phyloP scores from a whole-genome alignment of 1,139 yeast species.

The Yamadazyma siamensis region DNA sequence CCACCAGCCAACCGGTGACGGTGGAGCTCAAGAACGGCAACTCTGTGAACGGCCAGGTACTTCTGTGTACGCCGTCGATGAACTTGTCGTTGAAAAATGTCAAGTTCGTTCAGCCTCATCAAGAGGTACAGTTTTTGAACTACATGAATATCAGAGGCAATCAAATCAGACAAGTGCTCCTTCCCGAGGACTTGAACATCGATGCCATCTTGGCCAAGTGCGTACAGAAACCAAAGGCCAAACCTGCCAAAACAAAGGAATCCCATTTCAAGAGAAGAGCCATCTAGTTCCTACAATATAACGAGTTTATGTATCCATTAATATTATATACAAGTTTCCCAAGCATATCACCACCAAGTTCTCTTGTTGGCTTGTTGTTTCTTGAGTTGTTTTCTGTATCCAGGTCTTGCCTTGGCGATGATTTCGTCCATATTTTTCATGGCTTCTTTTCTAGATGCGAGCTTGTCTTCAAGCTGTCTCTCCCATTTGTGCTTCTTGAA shows the following conservation, averaged over 20 bases:
- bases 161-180: constrained; percentile 76
- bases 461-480: constrained; percentile 60
- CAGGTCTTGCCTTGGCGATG: constrained; percentile 63
- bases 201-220: constrained; percentile 63
- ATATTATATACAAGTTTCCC: constrained; percentile 8
- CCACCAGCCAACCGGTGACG: constrained; percentile 80
- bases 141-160: constrained; percentile 87
- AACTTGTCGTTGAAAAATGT: constrained; percentile 82
- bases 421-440: constrained; percentile 69
- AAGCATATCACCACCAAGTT: constrained; percentile 54
- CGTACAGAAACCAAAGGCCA: constrained; percentile 17
- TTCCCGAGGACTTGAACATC: constrained; percentile 85
- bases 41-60: constrained; percentile 46
- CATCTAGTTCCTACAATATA: constrained; percentile 2
- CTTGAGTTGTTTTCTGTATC: constrained; percentile 54
- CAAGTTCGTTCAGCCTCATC: constrained; percentile 66
- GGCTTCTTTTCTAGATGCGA: constrained; percentile 63
- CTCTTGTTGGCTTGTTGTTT: constrained; percentile 46
- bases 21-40: constrained; percentile 88
- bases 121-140: constrained; percentile 72
- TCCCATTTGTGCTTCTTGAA: constrained; percentile 86
- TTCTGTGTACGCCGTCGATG: constrained; percentile 90
- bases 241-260: constrained; percentile 37
- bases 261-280: constrained; percentile 16
- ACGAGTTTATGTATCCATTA: no score